These are phyloP conservation scores for Gremmenia infestans DNA, from an alignment of 2,329 filamentous ascomycete genomes.

Conservation along the genomic window DNA sequence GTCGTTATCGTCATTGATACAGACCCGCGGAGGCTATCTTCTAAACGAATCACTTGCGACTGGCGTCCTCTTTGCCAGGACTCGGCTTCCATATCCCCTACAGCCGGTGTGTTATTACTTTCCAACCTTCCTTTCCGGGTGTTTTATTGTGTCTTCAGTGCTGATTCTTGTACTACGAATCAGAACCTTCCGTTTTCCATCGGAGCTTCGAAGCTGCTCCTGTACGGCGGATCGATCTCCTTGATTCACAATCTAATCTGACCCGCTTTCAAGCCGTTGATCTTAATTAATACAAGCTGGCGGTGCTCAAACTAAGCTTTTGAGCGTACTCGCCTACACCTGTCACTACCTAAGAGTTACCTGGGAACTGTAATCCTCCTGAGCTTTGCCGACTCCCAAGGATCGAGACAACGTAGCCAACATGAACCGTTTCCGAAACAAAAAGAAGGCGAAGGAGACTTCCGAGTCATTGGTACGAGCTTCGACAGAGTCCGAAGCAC, in stretches of 20 bases:
- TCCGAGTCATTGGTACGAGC: constrained; percentile 37
- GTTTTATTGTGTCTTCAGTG: constrained; percentile 14
- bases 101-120: constrained; percentile 8
- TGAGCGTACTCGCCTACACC: constrained; percentile 22
- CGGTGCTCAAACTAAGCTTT: constrained; percentile 12
- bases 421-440: constrained; percentile 76
- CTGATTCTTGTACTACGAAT: constrained; percentile 21
- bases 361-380: neutral
- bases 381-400: neutral
- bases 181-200: constrained; percentile 7
- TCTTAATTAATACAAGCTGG: constrained; percentile 11
- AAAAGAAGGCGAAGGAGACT: constrained; percentile 64
- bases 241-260: constrained; percentile 6
- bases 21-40: neutral
- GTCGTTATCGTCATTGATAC: constrained; percentile 6
- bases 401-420: constrained; percentile 13
- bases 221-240: constrained; percentile 5
- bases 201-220: constrained; percentile 1
- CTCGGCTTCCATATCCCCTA: constrained; percentile 3
- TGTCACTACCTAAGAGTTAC: constrained; percentile 11
- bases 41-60: constrained; percentile 10
- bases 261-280: neutral
- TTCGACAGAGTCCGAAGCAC: constrained; percentile 50
- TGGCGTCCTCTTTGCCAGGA: constrained; percentile 7
- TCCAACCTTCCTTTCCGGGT: constrained; percentile 1